These are phyloP conservation scores for Sophora flavescens DNA, from an alignment of 306 rosid species.

Conservation along the genomic window DNA sequence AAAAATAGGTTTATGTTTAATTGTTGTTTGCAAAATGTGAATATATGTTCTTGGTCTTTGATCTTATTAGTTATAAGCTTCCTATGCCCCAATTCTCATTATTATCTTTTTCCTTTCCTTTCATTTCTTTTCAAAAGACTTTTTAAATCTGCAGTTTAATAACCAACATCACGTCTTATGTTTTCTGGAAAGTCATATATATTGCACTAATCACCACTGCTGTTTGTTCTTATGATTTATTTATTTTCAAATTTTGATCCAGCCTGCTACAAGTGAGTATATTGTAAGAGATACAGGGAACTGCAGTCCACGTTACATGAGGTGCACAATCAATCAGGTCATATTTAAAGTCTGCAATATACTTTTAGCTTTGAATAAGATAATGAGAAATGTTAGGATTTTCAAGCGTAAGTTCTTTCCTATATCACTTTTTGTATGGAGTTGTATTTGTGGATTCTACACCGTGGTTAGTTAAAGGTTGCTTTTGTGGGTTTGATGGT, in stretches of 20 bases:
- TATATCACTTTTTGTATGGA: conserved; percentile 37
- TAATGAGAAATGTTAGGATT: conserved; percentile 33
- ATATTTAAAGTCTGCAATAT: conserved; percentile 36
- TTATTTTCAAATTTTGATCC: conserved; percentile 43
- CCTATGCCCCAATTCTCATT: conserved; percentile 6
- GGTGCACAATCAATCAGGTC: conserved; percentile 98
- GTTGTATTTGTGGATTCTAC: conserved; percentile 35
- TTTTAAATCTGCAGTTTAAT: conserved; percentile 34
- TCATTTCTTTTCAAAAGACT: background rate
- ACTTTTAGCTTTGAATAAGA: conserved; percentile 35
- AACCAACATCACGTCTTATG: conserved; percentile 10
- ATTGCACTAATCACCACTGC: conserved; percentile 2
- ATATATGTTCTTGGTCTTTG: conserved; percentile 40
- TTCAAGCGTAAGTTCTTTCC: background rate
- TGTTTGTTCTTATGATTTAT: conserved; percentile 37
- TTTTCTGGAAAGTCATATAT: conserved; percentile 44
- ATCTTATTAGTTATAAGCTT: conserved; percentile 36
- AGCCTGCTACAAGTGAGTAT: conserved; percentile 97
- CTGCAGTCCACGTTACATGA: conserved; percentile 99
- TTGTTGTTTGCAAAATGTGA: conserved; percentile 34
- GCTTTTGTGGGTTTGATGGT: conserved; percentile 11
- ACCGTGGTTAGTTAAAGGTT: conserved; percentile 29
- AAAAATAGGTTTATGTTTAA: conserved; percentile 9
- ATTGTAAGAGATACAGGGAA: conserved; percentile 91
- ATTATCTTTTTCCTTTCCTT: conserved; percentile 11